A percentile compares a stretch with the other conserved stretches of the same genome.
These are phyloP conservation scores for Diaporthe sp. DNA, from an alignment of 2,329 filamentous ascomycete species.

Conservation along the genomic window DNA sequence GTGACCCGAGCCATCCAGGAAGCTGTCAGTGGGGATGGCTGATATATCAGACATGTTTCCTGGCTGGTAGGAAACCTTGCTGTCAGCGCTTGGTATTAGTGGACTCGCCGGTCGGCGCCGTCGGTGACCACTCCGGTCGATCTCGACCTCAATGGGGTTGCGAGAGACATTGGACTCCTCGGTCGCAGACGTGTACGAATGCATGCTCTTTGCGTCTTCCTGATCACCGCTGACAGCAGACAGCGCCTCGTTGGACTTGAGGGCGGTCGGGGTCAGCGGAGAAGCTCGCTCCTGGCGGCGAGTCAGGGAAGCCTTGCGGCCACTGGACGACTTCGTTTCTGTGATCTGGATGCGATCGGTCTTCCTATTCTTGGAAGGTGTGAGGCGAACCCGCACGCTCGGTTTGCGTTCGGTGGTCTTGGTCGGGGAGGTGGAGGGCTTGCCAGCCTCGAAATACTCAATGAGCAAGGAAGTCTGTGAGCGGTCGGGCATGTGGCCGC, in stretches of 20 bases:
- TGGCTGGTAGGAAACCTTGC: conserved; percentile 70
- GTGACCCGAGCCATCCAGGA: conserved; percentile 69
- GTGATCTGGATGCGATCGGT: conserved; percentile 90
- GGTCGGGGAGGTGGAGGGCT: conserved; percentile 61
- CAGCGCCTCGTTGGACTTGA: conserved; percentile 55
- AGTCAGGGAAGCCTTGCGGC: conserved; percentile 72
- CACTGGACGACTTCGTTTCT: conserved; percentile 74
- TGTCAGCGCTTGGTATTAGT: conserved; percentile 70
- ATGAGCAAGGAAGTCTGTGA: conserved; percentile 94
- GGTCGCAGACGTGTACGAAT: conserved; percentile 82
- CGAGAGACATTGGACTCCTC: conserved; percentile 83
- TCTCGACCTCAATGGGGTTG: conserved; percentile 90
- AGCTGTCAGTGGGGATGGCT: conserved; percentile 74
- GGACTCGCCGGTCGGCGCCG: conserved; percentile 76
- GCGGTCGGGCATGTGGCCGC: conserved; percentile 67
- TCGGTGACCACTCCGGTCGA: conserved; percentile 70
- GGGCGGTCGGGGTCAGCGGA: conserved; percentile 55
- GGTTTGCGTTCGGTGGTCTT: conserved; percentile 77
- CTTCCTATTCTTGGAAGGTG: conserved; percentile 77
- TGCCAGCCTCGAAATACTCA: conserved; percentile 92
- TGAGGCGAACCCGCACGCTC: conserved; percentile 84
- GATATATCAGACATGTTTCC: conserved; percentile 87
- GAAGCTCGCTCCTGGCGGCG: conserved; percentile 64
- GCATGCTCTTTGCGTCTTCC: conserved; percentile 76
- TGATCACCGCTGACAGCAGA: conserved; percentile 46